Base-by-base conservation (phyloP, 2,329 filamentous ascomycete genomes). In the Malbranchea cinnamomea region DNA sequence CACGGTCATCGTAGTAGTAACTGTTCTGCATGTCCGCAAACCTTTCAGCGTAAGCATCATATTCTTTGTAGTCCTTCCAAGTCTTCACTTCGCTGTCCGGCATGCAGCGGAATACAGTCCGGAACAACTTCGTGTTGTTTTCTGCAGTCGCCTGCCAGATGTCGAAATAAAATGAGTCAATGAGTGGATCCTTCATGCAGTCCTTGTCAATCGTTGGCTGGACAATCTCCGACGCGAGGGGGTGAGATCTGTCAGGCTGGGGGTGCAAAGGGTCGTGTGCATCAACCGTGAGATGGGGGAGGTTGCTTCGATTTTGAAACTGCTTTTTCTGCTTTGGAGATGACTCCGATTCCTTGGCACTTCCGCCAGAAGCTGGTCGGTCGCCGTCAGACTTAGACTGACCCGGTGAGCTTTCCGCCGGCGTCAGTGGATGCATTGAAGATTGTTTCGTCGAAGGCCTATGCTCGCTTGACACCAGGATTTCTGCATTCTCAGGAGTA, bases 41-140 rank as follows among this genome's bases (percentile, higher is more conserved):
- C 26, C 74, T 71, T 41, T 78, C 73, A 11, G 68, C 67, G 50
- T 94, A 95, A 4, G 74, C 67, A 31, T 71, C 66, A 47, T 79
- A 92, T 41, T 91, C 78, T 39, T 81, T 78, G 55, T 98, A 98
- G 39, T 92, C 80, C 41, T 79, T 75, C 89, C 89, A 98, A 24
- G 79, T 87, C 39, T 74, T 77, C 15, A 93, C 89, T 48, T 94
- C 83, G 30, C 76, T 94, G 51, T 98, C 89, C 1, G 89, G 89
- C 80, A 92, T 91, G 54, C 85, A 94, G 26, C 85, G 75, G 62
- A 98, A 98, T 6, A 98, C 87, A 37, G 79, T 74, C 18, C 89
- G 78, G 59, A 81, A 98, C 27, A 98, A 69, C 49, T 84, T 87
- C 3, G 89, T 98, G 52, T 98, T 98, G 60, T 95, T 95, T 39